Conservation (phyloP, 768 basidiomycete genomes). For the Amanita pseudoporphyria region DNA sequence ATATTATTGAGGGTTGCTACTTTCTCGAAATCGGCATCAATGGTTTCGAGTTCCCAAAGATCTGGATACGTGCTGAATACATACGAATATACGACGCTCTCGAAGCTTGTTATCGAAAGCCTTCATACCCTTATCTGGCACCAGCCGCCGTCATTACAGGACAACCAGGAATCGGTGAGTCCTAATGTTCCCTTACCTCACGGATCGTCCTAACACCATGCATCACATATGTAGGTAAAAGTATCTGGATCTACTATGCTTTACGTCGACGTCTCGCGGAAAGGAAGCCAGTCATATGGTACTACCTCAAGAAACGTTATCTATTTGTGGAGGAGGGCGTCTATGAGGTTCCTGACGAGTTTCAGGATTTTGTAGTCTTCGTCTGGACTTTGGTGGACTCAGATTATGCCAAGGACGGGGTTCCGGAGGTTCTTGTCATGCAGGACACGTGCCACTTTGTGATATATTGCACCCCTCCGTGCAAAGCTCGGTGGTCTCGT, state of each 20-base stretch:
- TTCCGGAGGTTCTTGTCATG: conserved; percentile 9
- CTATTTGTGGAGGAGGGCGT: conserved; percentile 16
- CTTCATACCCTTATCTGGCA: no score
- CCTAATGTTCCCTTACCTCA: conserved; percentile 5
- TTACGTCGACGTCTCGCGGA: conserved; percentile 12
- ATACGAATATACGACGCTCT: conserved; percentile 6
- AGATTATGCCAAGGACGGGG: no score
- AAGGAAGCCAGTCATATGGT: conserved; percentile 13
- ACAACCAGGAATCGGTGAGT: conserved; percentile 14
- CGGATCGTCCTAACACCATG: conserved; percentile 3
- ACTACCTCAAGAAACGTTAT: not conserved
- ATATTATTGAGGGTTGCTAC: no score
- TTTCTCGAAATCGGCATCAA: no score
- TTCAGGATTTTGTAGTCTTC: conserved; percentile 5
- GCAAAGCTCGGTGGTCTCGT: no score
- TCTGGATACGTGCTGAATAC: no score
- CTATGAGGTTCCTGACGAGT: conserved; percentile 9
- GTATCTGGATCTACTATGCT: conserved; percentile 12
- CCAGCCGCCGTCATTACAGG: no score
- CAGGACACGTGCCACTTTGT: conserved; percentile 8
- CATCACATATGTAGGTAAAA: conserved; percentile 11
- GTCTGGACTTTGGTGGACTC: no score
- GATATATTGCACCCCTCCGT: no score
- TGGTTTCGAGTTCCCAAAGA: no score
- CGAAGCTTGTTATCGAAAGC: conserved; percentile 2